phyloP scores from a whole-genome alignment of 768 basidiomycete species.

The Leucosporidium yakuticum region DNA sequence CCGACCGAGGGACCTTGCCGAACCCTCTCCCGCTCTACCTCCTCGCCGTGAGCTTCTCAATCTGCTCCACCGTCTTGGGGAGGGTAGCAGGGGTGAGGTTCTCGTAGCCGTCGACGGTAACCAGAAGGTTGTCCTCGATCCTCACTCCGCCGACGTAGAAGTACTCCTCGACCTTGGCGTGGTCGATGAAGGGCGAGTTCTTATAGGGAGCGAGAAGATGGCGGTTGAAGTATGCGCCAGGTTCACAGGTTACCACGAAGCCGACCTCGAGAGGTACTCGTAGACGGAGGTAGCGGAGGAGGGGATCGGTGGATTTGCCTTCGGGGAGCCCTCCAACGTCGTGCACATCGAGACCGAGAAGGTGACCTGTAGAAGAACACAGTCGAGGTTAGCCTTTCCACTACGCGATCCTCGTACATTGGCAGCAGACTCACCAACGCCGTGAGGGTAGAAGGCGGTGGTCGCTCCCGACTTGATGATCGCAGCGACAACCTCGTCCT shows the following conservation, averaged over 20 bases:
- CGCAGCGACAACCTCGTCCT: conserved; percentile 34
- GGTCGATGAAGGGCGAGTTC: conserved; percentile 62
- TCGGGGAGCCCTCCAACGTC: conserved; percentile 35
- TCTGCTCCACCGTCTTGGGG: conserved; percentile 67
- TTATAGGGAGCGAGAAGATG: conserved; percentile 55
- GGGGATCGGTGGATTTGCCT: conserved; percentile 39
- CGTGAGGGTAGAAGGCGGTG: conserved; percentile 90
- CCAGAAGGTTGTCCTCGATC: conserved; percentile 81
- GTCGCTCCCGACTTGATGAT: conserved; percentile 71
- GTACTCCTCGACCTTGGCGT: conserved; percentile 62
- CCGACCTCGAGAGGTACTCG: conserved; percentile 63
- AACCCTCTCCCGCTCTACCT: neutral
- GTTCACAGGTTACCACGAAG: conserved; percentile 63
- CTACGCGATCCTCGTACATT: neutral
- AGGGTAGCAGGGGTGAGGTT: conserved; percentile 72
- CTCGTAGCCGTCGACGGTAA: conserved; percentile 66
- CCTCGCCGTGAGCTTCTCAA: conserved; percentile 57
- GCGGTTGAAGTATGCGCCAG: conserved; percentile 45
- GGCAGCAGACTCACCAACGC: conserved; percentile 46
- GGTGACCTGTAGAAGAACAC: conserved; percentile 57
- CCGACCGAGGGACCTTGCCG: no score
- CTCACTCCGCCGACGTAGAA: conserved; percentile 81
- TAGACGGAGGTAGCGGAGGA: conserved; percentile 75
- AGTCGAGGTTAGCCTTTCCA: neutral
- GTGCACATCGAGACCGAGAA: conserved; percentile 77